Conservation (phyloP, 441 rosid species). For the Biscutella laevigata region DNA sequence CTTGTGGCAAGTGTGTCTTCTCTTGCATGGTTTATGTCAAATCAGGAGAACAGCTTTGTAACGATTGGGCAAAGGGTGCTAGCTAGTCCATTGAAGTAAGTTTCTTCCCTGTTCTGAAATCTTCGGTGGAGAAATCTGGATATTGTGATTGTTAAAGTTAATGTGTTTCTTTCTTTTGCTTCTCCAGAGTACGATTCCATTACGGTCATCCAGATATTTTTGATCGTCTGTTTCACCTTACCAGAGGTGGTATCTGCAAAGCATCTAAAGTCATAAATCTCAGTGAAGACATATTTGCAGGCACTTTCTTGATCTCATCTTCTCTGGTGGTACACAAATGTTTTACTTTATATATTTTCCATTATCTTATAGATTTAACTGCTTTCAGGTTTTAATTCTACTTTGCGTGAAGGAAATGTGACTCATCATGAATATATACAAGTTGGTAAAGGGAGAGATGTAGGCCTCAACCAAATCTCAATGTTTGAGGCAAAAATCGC, state of each 20-base stretch:
- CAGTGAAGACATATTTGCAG: slow-evolving; percentile 99
- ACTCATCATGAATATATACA: slow-evolving; percentile 99
- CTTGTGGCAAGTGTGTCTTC: slow-evolving; percentile 84
- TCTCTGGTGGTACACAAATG: no score
- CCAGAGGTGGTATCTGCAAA: slow-evolving; percentile 98
- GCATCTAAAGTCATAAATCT: slow-evolving; percentile 94
- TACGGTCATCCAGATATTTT: slow-evolving; percentile 98
- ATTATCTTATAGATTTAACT: not conserved
- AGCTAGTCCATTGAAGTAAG: slow-evolving; percentile 95
- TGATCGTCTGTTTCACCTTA: slow-evolving; percentile 91
- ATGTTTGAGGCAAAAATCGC: slow-evolving; percentile 99
- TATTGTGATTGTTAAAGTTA: not conserved
- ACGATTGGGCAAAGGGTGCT: slow-evolving; percentile 95
- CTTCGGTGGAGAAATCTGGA: not conserved
- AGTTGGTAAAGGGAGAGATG: slow-evolving; percentile 99
- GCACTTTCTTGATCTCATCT: slow-evolving; percentile 32
- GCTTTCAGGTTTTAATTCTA: slow-evolving; percentile 81
- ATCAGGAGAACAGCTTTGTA: slow-evolving; percentile 99
- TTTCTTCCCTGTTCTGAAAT: not conserved
- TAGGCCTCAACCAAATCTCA: slow-evolving; percentile 95
- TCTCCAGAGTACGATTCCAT: slow-evolving; percentile 90
- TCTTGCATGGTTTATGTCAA: slow-evolving; percentile 99
- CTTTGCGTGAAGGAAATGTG: slow-evolving; percentile 97
- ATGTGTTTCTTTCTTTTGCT: slow-evolving; percentile 4
- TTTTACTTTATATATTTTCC: slow-evolving; percentile 6